Evolutionary conservation across 2,329 filamentous ascomycete species (phyloP).

Genomic region (Talaromyces sp.): DNA sequence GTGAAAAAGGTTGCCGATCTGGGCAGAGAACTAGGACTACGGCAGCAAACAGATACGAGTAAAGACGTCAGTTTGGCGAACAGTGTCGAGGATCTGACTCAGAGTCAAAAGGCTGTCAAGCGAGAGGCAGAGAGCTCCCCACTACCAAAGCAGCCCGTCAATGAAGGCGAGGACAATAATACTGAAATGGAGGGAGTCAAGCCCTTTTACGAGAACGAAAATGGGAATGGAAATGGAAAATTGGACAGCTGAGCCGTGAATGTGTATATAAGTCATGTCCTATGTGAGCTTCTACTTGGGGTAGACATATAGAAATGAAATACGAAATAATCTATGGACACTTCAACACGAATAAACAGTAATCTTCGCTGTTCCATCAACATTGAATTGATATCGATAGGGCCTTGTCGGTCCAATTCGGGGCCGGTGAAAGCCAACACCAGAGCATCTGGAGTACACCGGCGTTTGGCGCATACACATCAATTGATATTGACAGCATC

Average conservation of each 20-base stretch:
- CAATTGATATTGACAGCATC: background rate
- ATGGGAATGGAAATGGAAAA: background rate
- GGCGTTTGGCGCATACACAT: background rate
- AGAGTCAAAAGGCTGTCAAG: slow-evolving; percentile 19
- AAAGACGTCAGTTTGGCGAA: slow-evolving; percentile 66
- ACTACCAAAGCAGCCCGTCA: background rate
- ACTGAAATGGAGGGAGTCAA: slow-evolving; percentile 36
- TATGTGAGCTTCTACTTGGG: background rate
- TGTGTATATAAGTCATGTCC: slow-evolving; percentile 12
- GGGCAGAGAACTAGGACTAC: slow-evolving; percentile 58
- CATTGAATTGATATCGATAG: too few relatives aligned
- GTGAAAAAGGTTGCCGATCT: background rate
- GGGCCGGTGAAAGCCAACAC: too few relatives aligned
- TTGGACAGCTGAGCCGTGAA: background rate
- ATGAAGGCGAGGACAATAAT: slow-evolving; percentile 25
- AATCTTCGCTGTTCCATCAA: too few relatives aligned
- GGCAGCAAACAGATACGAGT: slow-evolving; percentile 60
- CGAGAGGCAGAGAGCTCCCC: slow-evolving; percentile 11
- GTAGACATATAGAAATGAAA: background rate
- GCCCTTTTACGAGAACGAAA: slow-evolving; percentile 25
- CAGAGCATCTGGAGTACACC: too few relatives aligned
- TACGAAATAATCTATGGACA: background rate
- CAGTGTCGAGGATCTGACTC: slow-evolving; percentile 47
- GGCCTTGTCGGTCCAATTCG: too few relatives aligned
- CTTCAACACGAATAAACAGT: background rate